Evolutionary conservation across 2,329 filamentous ascomycete genomes (phyloP).

Genomic region (Hypoxylon sp.): DNA sequence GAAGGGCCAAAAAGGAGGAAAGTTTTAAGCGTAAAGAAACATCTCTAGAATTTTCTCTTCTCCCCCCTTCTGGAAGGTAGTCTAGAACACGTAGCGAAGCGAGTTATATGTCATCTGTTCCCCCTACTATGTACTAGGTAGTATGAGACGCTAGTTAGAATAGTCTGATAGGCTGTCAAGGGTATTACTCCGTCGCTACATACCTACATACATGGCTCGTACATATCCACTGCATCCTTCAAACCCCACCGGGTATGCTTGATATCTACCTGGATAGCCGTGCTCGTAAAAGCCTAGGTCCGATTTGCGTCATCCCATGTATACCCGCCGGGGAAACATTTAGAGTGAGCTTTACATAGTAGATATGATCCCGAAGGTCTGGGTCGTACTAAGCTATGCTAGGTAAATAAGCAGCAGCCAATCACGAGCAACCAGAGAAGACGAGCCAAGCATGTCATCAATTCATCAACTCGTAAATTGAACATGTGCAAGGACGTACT

Average conservation of each 20-base stretch:
- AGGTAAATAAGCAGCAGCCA: slow-evolving; percentile 1
- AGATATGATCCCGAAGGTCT: slow-evolving; percentile 19
- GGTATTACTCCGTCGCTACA: slow-evolving; percentile 1
- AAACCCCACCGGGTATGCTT: slow-evolving; percentile 16
- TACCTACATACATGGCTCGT: background rate
- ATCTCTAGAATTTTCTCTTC: slow-evolving; percentile 2
- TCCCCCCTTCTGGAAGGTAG: slow-evolving; percentile 8
- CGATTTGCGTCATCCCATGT: slow-evolving; percentile 5
- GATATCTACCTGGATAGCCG: slow-evolving; percentile 2
- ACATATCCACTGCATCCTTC: slow-evolving; percentile 16
- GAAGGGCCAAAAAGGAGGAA: slow-evolving; percentile 1
- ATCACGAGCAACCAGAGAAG: slow-evolving; percentile 9
- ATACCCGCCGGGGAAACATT: slow-evolving; percentile 7
- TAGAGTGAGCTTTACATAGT: slow-evolving; percentile 13
- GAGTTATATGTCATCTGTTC: slow-evolving; percentile 27
- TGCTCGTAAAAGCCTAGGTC: background rate
- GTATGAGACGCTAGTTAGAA: slow-evolving; percentile 24
- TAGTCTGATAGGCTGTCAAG: slow-evolving; percentile 27
- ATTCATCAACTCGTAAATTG: background rate
- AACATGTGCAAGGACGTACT: slow-evolving; percentile 5
- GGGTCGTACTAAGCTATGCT: slow-evolving; percentile 13
- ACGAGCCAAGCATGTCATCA: slow-evolving; percentile 10
- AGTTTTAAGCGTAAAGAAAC: slow-evolving; percentile 7
- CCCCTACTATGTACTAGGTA: slow-evolving; percentile 23
- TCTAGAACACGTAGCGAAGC: slow-evolving; percentile 5